Evolutionary conservation across 1,284 basidiomycete genomes (phyloP), one percentile per base, ranked within the genome.

Genomic region (Thecaphora thlaspeos): DNA sequence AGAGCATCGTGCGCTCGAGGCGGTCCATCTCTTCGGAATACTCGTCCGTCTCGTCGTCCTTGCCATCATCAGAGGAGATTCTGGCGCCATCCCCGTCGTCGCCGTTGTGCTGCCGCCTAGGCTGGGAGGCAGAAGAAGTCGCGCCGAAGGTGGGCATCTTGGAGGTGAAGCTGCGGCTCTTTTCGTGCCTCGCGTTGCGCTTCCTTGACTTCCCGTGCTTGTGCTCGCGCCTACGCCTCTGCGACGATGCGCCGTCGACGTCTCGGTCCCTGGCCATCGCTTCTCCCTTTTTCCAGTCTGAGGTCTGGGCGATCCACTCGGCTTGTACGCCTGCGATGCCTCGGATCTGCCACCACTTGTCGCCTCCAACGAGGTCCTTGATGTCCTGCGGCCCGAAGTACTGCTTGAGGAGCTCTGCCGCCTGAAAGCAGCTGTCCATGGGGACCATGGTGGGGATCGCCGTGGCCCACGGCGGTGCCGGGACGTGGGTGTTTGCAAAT

Each of bases 321-420:
- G 84, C 90, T 68, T 91, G 86, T 12, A 93, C 82, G 18, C 89
- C 91, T 44, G 38, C 82, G 39, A 72, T 39, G 32, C 86, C 55
- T 46, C 73, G 67, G n/a, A 77, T 43, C 70, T 77, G 92, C 94
- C 93, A 97, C 92, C 94, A 97, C 72, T 91, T 91, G 8, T 86
- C 86, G 2, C 93, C 94, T 17, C 93, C 93, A 1, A 92, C 86
- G 23, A 92, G 77, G 48, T 83, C 84, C 63, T 85, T 84, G 10
- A 89, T 28, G 88, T 79, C 87, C 61, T 88, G 85, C 10, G 92
- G 91, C 0, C 94, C 93, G 12, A 98, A 82, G 1, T 87, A 91
- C 53, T 85, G 81, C 49, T 93, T 86, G 40, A 98, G 82, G 59
- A 85, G 79, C 7, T 81, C 79, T 1, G 94, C 91, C 0, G 94